Percentiles rank a stretch among this genome's conserved stretches.
Evolutionary conservation across 23 red algal species (phyloP).

Genomic region (Gracilaria domingensis): DNA sequence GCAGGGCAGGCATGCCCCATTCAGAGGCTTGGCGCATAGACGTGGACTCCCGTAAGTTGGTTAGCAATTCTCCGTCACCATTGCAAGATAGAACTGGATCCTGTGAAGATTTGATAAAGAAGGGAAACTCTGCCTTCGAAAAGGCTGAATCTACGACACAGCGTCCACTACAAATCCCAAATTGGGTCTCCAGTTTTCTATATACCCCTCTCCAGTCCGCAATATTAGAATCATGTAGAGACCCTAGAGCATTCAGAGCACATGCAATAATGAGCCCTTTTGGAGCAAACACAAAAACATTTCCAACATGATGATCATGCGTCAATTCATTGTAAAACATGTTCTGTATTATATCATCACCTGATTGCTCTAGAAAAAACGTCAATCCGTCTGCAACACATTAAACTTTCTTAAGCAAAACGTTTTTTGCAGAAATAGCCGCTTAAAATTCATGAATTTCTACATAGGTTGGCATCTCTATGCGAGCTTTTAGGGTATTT

Average conservation of each 20-base stretch:
- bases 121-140: background rate
- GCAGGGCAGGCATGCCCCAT: slow-evolving; percentile 11
- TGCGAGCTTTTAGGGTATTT: background rate
- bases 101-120: slow-evolving; percentile 8
- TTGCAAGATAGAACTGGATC: background rate
- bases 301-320: slow-evolving; percentile 17
- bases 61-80: background rate
- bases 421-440: background rate
- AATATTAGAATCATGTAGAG: background rate
- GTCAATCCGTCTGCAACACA: slow-evolving; percentile 23
- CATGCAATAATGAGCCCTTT: slow-evolving; percentile 15
- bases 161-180: background rate
- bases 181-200: background rate
- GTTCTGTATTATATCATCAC: background rate
- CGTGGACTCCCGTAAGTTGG: background rate
- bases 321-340: slow-evolving; percentile 43
- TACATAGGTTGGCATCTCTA: background rate
- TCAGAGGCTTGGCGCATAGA: background rate
- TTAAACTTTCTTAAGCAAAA: background rate
- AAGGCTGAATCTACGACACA: slow-evolving; percentile 23
- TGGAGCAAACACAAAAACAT: slow-evolving; percentile 26
- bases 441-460: background rate
- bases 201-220: background rate
- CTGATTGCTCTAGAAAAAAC: slow-evolving; percentile 3
- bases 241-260: slow-evolving; percentile 27